Base-by-base conservation (phyloP, 805 yeast genomes). In the Zygotorulaspora danielsina region DNA sequence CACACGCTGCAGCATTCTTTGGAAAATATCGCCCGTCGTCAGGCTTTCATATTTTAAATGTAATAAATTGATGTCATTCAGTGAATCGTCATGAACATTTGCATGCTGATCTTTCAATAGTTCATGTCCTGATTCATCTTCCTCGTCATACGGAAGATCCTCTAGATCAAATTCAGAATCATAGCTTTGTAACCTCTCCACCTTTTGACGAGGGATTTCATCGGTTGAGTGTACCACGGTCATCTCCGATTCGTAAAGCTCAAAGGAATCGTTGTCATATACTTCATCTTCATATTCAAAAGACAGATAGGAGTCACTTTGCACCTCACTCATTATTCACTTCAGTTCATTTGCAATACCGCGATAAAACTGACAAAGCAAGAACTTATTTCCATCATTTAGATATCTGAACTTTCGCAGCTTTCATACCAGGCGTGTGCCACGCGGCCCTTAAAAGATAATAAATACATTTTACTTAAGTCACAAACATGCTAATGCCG, bases 11-110 rank as follows among this genome's bases (percentile, higher is more conserved):
- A 57, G 37, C 59, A 61, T 58, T 22, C 53, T 48, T n/a, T 58
- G 48, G 34, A 49, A 57, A 9, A 61, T 52, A 19, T 62, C 65
- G 9, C 51, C 48, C 0, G 69, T 62, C 0, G 71, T 63, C 11
- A 61, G 47, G 9, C 62, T 56, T 32, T 57, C 59, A 36, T 59
- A 61, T 25, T 49, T 48, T 20, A 61, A 39, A 33, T 51, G 48
- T 6, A 58, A 54, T 8, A 50, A 46, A 12, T 48, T 39, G 12
- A 52, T 54, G 39, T 56, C 55, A 31, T 43, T 38, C 6, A 47
- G 29, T 4, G 34, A 29, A 10, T 32, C 39, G n/a, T 45, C 35
- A 5, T 41, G 18, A 6, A 52, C 54, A n/a, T 35, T 35, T 11
- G 35, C 36, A 19, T 40, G 36, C 20, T 47, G 39, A 15, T 52